Evolutionary conservation across 169 alveolate species (phyloP), one percentile per base, ranked within the genome.

Genomic region (Eimeria acervulina): DNA sequence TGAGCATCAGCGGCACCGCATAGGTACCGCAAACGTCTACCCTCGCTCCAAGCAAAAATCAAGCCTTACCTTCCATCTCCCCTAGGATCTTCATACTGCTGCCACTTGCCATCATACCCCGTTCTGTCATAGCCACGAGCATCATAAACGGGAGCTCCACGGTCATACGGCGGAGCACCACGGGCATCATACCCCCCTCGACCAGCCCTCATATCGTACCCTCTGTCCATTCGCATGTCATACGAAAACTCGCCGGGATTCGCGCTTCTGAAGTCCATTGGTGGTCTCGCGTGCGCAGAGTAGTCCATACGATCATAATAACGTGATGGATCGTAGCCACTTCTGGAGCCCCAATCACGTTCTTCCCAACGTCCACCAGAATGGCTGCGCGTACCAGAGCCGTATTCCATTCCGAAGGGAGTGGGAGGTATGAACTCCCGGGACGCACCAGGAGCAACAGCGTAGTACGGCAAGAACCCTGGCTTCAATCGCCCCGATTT

Each of bases 401-500:
- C 93, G 81, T 59, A 87, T 21, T 87, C 93, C 83, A 87, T 87
- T 87, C 93, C 93, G n/a, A 87, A 87, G 2, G 93, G 93, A 36
- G 76, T 83, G 15, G 83, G 95, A 40, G 88, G 92, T 4, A 68
- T 42, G 84, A 92, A 92, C 72, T 92, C 95, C 7, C 95, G 95
- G 33, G 95, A 92, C 12, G 95, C 90, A 10, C 95, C 95, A 0
- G 95, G 95, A 36, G 95, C 95, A 13, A 94, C 96, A 0, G 94
- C 96, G 83, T 94, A 94, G 47, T 94, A 94, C 7, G 96, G 96
- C 90, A 94, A 66, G 68, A 85, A 94, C 8, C 96, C 96, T 0
- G 96, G 96, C 21, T 81, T 78, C 94, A 94, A 55, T 17, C 95
- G 61, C 10, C 96, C 96, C 44, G 91, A 85, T 55, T 84, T 94